A percentile compares a stretch with the other conserved stretches of the same genome.
These are phyloP conservation scores for Helichrysum umbraculigerum DNA, from an alignment of 129 eudicot genomes.

Conservation along the genomic window DNA sequence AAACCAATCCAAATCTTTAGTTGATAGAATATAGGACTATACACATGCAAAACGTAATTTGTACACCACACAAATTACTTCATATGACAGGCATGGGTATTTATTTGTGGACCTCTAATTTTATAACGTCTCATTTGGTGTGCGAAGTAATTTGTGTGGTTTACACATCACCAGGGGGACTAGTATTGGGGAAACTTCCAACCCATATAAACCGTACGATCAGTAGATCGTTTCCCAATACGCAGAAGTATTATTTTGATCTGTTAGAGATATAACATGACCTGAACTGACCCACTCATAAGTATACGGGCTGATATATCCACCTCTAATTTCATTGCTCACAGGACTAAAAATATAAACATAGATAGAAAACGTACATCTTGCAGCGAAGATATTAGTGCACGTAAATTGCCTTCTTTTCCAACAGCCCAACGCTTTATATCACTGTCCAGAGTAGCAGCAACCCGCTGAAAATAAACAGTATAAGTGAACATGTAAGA, in stretches of 20 bases:
- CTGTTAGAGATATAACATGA: neutral
- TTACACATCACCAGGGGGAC: neutral
- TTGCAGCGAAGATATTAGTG: slow-evolving; percentile 84
- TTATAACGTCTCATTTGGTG: neutral
- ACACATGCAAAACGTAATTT: neutral
- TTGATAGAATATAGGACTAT: neutral
- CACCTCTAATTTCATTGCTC: neutral
- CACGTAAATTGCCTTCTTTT: slow-evolving; percentile 91
- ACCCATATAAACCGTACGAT: too few species aligned
- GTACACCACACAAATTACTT: neutral
- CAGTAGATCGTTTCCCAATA: too few species aligned
- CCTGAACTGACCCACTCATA: neutral
- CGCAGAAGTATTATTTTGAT: too few species aligned
- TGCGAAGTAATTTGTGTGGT: neutral
- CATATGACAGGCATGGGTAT: neutral
- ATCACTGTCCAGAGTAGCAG: slow-evolving; percentile 60
- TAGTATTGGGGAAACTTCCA: too few species aligned
- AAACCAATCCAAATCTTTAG: too few species aligned
- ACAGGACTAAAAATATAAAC: neutral
- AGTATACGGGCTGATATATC: neutral
- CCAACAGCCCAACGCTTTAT: slow-evolving; percentile 96
- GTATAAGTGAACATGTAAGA: slow-evolving; percentile 14
- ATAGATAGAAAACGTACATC: slow-evolving; percentile 32
- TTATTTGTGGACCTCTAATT: neutral
- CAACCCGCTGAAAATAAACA: slow-evolving; percentile 59